A percentile compares a stretch with the other conserved stretches of the same genome.
phyloP scores from a whole-genome alignment of 129 eudicot species.

The Lonicera japonica region DNA sequence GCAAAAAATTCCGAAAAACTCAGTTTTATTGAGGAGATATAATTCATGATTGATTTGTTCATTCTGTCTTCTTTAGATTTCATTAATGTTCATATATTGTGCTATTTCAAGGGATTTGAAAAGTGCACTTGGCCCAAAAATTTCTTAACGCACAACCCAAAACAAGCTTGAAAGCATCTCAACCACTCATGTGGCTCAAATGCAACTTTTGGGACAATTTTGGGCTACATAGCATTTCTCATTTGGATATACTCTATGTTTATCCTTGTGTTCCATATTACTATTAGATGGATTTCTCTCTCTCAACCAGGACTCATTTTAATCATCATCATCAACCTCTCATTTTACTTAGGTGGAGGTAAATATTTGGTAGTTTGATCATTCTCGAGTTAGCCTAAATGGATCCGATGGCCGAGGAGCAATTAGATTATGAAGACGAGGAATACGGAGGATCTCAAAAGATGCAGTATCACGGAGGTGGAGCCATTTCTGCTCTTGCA shows the following conservation, averaged over 20 bases:
- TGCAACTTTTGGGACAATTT: too few relatives aligned
- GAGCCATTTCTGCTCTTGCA: conserved; percentile 91
- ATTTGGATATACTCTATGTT: background rate
- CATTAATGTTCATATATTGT: background rate
- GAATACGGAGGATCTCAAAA: conserved; percentile 76
- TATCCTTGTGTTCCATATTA: background rate
- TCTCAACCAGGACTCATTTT: background rate
- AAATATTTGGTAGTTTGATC: conserved; percentile 9
- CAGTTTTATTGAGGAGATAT: background rate
- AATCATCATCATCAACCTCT: conserved; percentile 10
- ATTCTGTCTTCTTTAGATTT: too few relatives aligned
- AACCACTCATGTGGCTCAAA: too few relatives aligned
- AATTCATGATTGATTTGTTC: background rate
- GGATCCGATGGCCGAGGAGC: conserved; percentile 72
- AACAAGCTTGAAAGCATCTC: background rate
- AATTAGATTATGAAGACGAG: conserved; percentile 78
- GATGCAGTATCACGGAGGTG: conserved; percentile 79
- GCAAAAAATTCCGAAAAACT: background rate
- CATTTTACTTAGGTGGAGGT: conserved; percentile 35
- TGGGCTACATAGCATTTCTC: too few relatives aligned
- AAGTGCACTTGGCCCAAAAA: too few relatives aligned
- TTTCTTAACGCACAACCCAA: too few relatives aligned
- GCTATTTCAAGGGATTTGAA: too few relatives aligned
- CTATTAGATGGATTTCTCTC: background rate
- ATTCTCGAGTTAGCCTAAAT: conserved; percentile 23